A percentile compares a stretch with the other conserved stretches of the same genome.
Conservation (phyloP, 169 alveolate genomes). For the Cryptosporidium sp. region DNA sequence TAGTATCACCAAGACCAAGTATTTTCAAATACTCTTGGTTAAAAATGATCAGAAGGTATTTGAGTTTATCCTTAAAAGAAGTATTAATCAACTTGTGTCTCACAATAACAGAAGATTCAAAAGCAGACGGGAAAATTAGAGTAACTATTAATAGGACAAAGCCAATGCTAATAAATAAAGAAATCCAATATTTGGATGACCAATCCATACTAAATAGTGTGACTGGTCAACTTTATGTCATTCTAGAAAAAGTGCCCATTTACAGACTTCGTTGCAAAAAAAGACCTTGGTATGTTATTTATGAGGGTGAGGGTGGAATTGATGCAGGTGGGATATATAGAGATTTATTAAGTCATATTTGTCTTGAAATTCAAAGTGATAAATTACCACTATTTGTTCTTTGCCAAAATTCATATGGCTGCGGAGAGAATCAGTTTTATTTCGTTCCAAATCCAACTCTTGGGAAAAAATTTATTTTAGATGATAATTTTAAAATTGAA, state of each 20-base stretch:
- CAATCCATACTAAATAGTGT: slow-evolving; percentile 85
- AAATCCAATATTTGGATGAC: slow-evolving; percentile 81
- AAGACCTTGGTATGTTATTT: slow-evolving; percentile 85
- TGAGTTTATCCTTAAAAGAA: slow-evolving; percentile 70
- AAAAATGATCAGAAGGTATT: neutral
- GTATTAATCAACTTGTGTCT: slow-evolving; percentile 75
- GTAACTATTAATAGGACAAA: slow-evolving; percentile 76
- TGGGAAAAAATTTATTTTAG: slow-evolving; percentile 77
- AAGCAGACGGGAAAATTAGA: slow-evolving; percentile 79
- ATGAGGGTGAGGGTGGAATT: slow-evolving; percentile 88
- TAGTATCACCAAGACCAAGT: slow-evolving; percentile 37
- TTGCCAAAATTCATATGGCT: slow-evolving; percentile 84
- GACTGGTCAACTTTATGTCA: slow-evolving; percentile 84
- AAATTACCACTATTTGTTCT: slow-evolving; percentile 84
- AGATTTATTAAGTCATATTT: slow-evolving; percentile 84
- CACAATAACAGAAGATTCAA: slow-evolving; percentile 76
- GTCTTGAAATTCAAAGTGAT: slow-evolving; percentile 84
- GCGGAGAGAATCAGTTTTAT: slow-evolving; percentile 77
- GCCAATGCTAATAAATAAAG: slow-evolving; percentile 42
- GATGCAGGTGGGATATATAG: slow-evolving; percentile 94
- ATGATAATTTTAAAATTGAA: neutral
- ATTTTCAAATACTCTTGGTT: slow-evolving; percentile 29
- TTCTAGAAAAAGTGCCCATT: slow-evolving; percentile 76
- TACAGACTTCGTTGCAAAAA: slow-evolving; percentile 78
- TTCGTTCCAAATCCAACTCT: slow-evolving; percentile 50